phyloP scores from a whole-genome alignment of 306 rosid genomes.

The Pyrus betulifolia region DNA sequence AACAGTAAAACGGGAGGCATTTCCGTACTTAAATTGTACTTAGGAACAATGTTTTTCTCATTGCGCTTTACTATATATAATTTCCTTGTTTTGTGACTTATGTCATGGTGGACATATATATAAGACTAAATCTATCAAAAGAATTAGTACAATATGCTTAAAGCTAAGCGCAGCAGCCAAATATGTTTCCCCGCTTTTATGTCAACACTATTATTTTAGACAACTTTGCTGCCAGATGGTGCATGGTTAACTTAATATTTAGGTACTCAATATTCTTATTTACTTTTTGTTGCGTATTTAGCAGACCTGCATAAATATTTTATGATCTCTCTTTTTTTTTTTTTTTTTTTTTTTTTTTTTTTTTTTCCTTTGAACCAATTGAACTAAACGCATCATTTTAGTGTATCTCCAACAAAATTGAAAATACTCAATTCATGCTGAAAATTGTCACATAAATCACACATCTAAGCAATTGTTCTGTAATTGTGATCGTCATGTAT shows the following conservation, averaged over 20 bases:
- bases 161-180: background rate
- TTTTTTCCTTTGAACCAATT: background rate
- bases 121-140: background rate
- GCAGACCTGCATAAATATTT: background rate
- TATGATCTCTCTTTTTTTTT: background rate
- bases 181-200: background rate
- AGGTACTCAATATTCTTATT: background rate
- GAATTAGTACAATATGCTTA: background rate
- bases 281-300: background rate
- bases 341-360: no score
- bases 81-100: constrained; percentile 7
- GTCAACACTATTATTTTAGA: background rate
- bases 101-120: background rate
- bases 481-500: no score
- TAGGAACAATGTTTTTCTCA: no score
- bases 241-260: background rate
- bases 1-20: no score
- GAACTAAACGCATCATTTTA: background rate
- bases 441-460: no score
- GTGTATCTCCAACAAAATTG: no score
- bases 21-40: no score
- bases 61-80: background rate
- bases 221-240: background rate
- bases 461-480: no score
- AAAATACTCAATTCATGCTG: no score